Conservation (phyloP, 257 asterid species). For the Jasminum sambac region DNA sequence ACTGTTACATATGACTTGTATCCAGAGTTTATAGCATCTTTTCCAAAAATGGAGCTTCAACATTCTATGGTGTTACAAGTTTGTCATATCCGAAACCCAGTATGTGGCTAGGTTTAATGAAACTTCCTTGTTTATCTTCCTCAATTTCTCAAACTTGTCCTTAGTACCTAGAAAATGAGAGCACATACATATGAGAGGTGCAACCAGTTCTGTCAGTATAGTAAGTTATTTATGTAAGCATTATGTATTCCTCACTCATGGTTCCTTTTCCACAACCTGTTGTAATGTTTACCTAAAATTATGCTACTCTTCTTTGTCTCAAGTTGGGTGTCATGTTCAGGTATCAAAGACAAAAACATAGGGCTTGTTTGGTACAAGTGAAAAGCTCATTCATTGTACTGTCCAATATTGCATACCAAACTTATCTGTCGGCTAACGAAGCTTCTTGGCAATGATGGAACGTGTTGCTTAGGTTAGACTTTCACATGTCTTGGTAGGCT, state of each 20-base stretch:
- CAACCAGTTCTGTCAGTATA: neutral
- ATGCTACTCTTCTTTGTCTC: neutral
- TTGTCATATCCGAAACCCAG: neutral
- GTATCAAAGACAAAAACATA: neutral
- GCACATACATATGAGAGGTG: neutral
- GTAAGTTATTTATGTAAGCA: neutral
- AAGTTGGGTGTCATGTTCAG: neutral
- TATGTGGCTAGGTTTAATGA: neutral
- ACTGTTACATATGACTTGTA: neutral
- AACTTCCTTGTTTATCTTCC: neutral
- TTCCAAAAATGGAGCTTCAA: neutral
- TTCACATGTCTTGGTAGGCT: conserved; percentile 20
- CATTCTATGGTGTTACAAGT: neutral
- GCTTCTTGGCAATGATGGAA: conserved; percentile 22
- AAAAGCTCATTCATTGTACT: neutral
- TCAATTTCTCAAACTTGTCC: neutral
- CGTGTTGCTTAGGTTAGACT: conserved; percentile 25
- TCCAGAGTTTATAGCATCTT: neutral
- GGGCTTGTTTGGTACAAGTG: neutral
- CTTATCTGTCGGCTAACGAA: conserved; percentile 25
- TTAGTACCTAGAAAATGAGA: neutral
- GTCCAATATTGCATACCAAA: neutral
- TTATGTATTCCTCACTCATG: neutral
- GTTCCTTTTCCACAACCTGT: neutral
- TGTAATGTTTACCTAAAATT: neutral